Percentiles rank a stretch among this genome's conserved stretches.
Conservation (phyloP, 2,329 filamentous ascomycete species). For the Talaromyces atroroseus region DNA sequence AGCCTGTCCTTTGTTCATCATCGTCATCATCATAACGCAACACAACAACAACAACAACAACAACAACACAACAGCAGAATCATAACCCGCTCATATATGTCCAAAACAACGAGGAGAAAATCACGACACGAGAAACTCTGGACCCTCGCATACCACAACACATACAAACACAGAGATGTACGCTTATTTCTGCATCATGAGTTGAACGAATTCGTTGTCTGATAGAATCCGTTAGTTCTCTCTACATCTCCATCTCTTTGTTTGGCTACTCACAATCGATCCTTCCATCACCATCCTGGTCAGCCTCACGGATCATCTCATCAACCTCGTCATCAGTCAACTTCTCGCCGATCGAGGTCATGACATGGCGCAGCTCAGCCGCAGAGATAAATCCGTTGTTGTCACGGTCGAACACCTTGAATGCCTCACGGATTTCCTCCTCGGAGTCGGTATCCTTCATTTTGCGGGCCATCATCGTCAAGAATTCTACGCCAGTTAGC, state of each 20-base stretch:
- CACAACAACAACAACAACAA: slow-evolving; percentile 1
- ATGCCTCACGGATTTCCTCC: slow-evolving; percentile 83
- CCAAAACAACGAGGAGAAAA: slow-evolving; percentile 17
- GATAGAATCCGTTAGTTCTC: slow-evolving; percentile 3
- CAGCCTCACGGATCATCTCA: slow-evolving; percentile 88
- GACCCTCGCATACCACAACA: slow-evolving; percentile 14
- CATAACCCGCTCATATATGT: slow-evolving; percentile 12
- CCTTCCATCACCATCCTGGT: slow-evolving; percentile 81
- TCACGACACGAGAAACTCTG: slow-evolving; percentile 15
- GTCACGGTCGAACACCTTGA: slow-evolving; percentile 86
- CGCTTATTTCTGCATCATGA: slow-evolving; percentile 90
- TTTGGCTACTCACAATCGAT: slow-evolving; percentile 67
- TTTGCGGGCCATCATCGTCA: slow-evolving; percentile 91
- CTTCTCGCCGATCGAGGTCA: slow-evolving; percentile 90
- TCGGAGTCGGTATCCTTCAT: slow-evolving; percentile 93
- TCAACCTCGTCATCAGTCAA: slow-evolving; percentile 86
- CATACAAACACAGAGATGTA: slow-evolving; percentile 16
- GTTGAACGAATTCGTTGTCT: slow-evolving; percentile 91
- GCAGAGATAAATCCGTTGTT: slow-evolving; percentile 91
- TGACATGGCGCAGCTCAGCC: slow-evolving; percentile 80
- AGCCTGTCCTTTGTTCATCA: slow-evolving; percentile 2
- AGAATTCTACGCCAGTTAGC: slow-evolving; percentile 58
- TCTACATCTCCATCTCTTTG: not conserved
- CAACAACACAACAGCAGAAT: not conserved
- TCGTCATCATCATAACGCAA: not conserved